Percentiles rank a stretch among this genome's conserved stretches.
phyloP scores from a whole-genome alignment of 2,329 filamentous ascomycete species.

The Hymenotorrendiella dingleyae region DNA sequence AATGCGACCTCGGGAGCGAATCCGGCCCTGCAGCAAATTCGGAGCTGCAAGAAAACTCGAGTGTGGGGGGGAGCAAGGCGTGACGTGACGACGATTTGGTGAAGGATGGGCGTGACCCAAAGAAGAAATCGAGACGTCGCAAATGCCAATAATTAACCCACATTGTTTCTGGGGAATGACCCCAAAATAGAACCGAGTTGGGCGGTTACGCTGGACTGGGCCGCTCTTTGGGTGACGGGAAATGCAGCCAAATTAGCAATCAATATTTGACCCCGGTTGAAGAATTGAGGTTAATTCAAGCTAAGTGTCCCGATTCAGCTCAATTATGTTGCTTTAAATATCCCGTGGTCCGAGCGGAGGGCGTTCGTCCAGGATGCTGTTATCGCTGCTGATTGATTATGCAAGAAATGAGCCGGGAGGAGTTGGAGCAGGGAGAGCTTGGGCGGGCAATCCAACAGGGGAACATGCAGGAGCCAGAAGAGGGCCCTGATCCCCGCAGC shows the following conservation, averaged over 20 bases:
- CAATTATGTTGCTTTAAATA: constrained; percentile 28
- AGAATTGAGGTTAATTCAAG: constrained; percentile 8
- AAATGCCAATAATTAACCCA: constrained; percentile 18
- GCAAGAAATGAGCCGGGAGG: constrained; percentile 13
- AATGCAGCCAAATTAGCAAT: constrained; percentile 22
- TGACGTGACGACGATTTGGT: neutral
- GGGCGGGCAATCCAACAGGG: neutral
- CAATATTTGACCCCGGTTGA: constrained; percentile 10
- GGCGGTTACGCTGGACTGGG: constrained; percentile 17
- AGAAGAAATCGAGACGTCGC: neutral
- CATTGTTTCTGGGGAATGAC: constrained; percentile 8
- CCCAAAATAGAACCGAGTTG: constrained; percentile 26
- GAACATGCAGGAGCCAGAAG: neutral
- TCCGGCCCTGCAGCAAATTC: constrained; percentile 2
- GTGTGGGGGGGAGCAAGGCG: constrained; percentile 3
- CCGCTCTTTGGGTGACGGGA: constrained; percentile 6
- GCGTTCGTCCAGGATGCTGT: neutral
- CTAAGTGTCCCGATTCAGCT: constrained; percentile 13
- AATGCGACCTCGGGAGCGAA: neutral
- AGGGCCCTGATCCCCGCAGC: constrained; percentile 2
- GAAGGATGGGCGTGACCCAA: neutral
- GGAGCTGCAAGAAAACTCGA: constrained; percentile 2
- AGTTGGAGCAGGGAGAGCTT: too few relatives aligned
- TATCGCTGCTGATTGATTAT: constrained; percentile 18
- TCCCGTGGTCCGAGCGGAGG: constrained; percentile 2